phyloP scores from a whole-genome alignment of 164 flowering plant genomes.

The grape (Vitis vinifera) region DNA sequence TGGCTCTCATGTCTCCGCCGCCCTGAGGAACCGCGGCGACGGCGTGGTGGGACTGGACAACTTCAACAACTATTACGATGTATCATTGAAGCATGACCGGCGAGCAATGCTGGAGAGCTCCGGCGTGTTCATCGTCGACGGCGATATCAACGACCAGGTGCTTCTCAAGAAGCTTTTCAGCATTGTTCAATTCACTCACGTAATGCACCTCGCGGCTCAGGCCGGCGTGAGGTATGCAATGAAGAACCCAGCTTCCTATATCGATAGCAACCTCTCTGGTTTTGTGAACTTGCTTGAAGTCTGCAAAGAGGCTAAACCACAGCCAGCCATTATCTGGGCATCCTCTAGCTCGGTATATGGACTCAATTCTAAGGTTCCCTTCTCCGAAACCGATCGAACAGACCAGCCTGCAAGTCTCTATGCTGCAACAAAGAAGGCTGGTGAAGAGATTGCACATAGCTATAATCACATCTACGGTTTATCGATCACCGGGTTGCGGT shows the following conservation, averaged over 20 bases:
- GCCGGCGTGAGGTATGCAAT: constrained; percentile 26
- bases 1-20: constrained; percentile 22
- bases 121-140: constrained; percentile 21
- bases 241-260: constrained; percentile 19
- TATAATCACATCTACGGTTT: constrained; percentile 31
- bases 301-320: constrained; percentile 20
- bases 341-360: constrained; percentile 26
- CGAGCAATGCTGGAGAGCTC: constrained; percentile 10
- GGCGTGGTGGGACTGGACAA: constrained; percentile 28
- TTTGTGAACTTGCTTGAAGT: constrained; percentile 23
- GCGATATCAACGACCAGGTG: constrained; percentile 19
- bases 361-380: constrained; percentile 22
- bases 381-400: constrained; percentile 25
- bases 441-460: constrained; percentile 27
- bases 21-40: constrained; percentile 20
- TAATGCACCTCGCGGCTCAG: constrained; percentile 29
- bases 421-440: constrained; percentile 33
- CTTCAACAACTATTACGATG: constrained; percentile 22
- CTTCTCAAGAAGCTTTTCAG: constrained; percentile 15
- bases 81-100: constrained; percentile 17
- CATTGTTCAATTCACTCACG: constrained; percentile 17
- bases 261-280: constrained; percentile 25
- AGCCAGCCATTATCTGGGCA: constrained; percentile 25
- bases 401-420: constrained; percentile 26
- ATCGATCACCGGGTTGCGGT: constrained; percentile 27